These are phyloP conservation scores for Fusarium sp. DNA, from an alignment of 2,329 filamentous ascomycete genomes.

Conservation along the genomic window DNA sequence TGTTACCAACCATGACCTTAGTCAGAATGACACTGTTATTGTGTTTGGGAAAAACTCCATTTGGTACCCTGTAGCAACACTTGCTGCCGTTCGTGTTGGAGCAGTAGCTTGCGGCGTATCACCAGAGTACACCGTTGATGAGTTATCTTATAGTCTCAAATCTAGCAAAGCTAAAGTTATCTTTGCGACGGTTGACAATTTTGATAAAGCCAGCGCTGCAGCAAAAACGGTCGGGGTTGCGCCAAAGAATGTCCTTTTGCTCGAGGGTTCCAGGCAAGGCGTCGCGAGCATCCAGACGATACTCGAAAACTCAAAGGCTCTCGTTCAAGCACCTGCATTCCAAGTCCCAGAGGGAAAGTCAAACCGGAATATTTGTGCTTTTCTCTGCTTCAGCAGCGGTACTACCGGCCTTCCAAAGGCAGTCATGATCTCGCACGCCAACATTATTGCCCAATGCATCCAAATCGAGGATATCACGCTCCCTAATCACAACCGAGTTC, in stretches of 20 bases:
- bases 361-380: constrained; percentile 23
- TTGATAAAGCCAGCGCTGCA: not conserved
- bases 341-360: not conserved
- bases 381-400: constrained; percentile 40
- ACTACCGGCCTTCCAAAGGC: constrained; percentile 42
- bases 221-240: constrained; percentile 14
- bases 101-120: constrained; percentile 12
- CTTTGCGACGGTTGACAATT: not conserved
- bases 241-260: not conserved
- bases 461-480: constrained; percentile 23
- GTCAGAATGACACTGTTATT: not conserved
- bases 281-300: not conserved
- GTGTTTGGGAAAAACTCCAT: not conserved
- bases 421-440: constrained; percentile 41
- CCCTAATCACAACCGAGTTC: constrained; percentile 7
- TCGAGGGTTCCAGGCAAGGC: not conserved
- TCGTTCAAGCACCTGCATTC: not conserved
- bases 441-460: constrained; percentile 36
- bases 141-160: constrained; percentile 7
- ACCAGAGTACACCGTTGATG: constrained; percentile 16
- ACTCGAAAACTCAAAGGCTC: not conserved
- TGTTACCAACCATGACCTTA: not conserved
- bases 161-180: constrained; percentile 17
- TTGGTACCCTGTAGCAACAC: constrained; percentile 4
- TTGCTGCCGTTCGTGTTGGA: not conserved